A percentile compares a stretch with the other conserved stretches of the same genome.
phyloP scores from a whole-genome alignment of 129 eudicot species.

The Solidago caesia region DNA sequence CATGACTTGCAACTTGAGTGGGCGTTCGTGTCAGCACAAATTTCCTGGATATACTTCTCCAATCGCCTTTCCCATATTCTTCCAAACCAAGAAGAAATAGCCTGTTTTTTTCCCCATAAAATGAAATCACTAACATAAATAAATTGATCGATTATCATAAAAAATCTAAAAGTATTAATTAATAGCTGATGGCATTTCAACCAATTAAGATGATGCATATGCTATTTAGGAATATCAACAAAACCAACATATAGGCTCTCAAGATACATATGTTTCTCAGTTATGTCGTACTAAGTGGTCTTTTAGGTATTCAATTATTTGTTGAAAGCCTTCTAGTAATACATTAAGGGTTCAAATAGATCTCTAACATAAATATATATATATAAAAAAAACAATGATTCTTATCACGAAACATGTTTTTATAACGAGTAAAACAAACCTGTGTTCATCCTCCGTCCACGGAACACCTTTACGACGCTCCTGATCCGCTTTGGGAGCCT shows the following conservation, averaged over 20 bases:
- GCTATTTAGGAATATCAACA: background rate
- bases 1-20: conserved; percentile 69
- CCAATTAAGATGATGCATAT: background rate
- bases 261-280: too few species aligned
- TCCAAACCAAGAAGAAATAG: conserved; percentile 62
- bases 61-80: conserved; percentile 61
- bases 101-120: conserved; percentile 29
- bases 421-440: conserved; percentile 29
- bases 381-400: background rate
- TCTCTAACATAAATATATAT: background rate
- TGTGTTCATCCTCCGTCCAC: conserved; percentile 88
- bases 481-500: conserved; percentile 61
- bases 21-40: conserved; percentile 60
- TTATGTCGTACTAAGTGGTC: too few species aligned
- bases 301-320: background rate
- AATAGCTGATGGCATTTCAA: background rate
- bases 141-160: background rate
- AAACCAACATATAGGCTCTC: background rate
- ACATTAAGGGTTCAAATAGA: background rate
- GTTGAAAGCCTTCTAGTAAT: background rate
- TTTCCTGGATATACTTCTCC: conserved; percentile 66
- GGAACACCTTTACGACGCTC: conserved; percentile 74
- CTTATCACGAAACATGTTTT: background rate
- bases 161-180: background rate
- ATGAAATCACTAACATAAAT: background rate